Percentiles rank a stretch among this genome's conserved stretches.
Conservation (phyloP, 2,329 filamentous ascomycete species). For the Fusarium drepaniforme region DNA sequence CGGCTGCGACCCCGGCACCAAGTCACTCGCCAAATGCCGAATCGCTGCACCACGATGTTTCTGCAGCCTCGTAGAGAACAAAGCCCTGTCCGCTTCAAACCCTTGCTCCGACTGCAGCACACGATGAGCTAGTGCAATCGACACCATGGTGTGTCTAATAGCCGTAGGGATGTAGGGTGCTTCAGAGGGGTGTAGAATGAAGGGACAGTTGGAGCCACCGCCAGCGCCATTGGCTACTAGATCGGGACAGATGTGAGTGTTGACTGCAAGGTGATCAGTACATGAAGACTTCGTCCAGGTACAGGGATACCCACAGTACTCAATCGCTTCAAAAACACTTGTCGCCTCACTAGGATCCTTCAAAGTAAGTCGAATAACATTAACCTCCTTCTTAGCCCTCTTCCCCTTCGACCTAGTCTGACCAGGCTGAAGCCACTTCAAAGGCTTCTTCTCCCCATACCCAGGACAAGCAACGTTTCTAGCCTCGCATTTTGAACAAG, state of each 20-base stretch:
- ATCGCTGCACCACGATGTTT: slow-evolving; percentile 30
- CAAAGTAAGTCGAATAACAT: slow-evolving; percentile 3
- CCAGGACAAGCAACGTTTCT: slow-evolving; percentile 26
- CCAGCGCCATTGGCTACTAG: slow-evolving; percentile 24
- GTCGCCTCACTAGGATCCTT: not conserved
- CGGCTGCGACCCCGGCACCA: not conserved
- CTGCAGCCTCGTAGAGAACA: slow-evolving; percentile 22
- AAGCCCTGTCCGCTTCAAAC: not conserved
- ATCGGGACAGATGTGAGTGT: slow-evolving; percentile 33
- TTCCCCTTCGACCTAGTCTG: slow-evolving; percentile 35
- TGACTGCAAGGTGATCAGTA: slow-evolving; percentile 12
- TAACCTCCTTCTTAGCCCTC: slow-evolving; percentile 13
- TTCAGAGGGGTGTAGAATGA: slow-evolving; percentile 5
- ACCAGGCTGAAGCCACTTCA: slow-evolving; percentile 35
- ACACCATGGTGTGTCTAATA: slow-evolving; percentile 30
- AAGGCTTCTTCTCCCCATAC: slow-evolving; percentile 32
- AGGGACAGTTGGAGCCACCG: slow-evolving; percentile 9
- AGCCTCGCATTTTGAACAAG: slow-evolving; percentile 24
- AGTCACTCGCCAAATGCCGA: slow-evolving; percentile 12
- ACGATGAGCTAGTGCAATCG: slow-evolving; percentile 25
- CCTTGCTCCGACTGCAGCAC: slow-evolving; percentile 17
- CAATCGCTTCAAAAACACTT: slow-evolving; percentile 7
- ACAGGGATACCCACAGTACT: slow-evolving; percentile 16
- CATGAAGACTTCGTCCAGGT: not conserved
- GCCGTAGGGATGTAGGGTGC: slow-evolving; percentile 12